phyloP scores from a whole-genome alignment of 2,329 filamentous ascomycete genomes.

The Apiospora saccharicola region DNA sequence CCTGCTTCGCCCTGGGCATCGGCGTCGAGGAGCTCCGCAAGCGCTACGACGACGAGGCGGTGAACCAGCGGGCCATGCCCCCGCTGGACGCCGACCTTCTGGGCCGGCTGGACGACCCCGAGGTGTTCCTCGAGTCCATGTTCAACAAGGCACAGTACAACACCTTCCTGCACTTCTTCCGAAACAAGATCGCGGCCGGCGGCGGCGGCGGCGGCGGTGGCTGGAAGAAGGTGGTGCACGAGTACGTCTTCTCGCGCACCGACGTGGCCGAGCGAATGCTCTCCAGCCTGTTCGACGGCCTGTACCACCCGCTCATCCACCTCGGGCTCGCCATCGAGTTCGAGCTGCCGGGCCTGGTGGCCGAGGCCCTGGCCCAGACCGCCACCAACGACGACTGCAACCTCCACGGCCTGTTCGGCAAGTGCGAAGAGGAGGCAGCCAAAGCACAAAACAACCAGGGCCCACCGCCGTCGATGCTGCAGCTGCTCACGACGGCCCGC shows the following conservation, averaged over 20 bases:
- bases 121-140: conserved; percentile 36
- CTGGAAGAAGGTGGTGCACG: conserved; percentile 61
- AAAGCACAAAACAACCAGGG: too few relatives aligned
- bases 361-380: conserved; percentile 71
- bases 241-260: conserved; percentile 66
- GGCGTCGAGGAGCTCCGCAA: conserved; percentile 35
- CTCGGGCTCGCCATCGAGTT: conserved; percentile 75
- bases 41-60: conserved; percentile 37
- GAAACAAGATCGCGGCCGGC: conserved; percentile 60
- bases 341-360: conserved; percentile 69
- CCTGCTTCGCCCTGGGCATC: conserved; percentile 39
- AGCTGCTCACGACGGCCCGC: too few relatives aligned
- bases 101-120: conserved; percentile 30
- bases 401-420: background rate
- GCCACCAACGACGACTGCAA: conserved; percentile 56
- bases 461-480: too few relatives aligned
- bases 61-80: conserved; percentile 38
- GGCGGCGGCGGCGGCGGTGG: conserved; percentile 54
- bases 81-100: conserved; percentile 32
- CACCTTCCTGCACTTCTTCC: conserved; percentile 70
- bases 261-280: conserved; percentile 66
- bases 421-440: conserved; percentile 24
- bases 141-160: conserved; percentile 50
- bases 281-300: conserved; percentile 54
- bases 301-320: conserved; percentile 73